A percentile compares a stretch with the other conserved stretches of the same genome.
Evolutionary conservation across 1,284 basidiomycete genomes (phyloP).

Genomic region (Cryptococcus wingfieldii): DNA sequence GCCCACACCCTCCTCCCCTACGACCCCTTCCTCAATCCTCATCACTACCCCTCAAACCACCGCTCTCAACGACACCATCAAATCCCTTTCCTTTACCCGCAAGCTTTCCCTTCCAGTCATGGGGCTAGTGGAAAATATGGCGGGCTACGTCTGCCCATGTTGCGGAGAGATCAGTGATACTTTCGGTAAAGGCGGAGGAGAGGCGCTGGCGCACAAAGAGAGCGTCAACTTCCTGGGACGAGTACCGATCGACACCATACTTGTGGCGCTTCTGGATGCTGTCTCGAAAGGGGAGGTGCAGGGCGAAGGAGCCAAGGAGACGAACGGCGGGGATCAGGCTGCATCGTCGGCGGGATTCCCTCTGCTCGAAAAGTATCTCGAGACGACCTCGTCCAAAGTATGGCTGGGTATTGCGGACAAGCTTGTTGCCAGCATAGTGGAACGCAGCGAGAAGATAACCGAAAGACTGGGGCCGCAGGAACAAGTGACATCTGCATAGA

Average conservation of each 20-base stretch:
- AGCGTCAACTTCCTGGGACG: constrained; percentile 76
- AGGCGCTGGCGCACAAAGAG: constrained; percentile 75
- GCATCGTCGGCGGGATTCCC: constrained; percentile 26
- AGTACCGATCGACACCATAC: constrained; percentile 87
- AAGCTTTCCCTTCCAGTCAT: constrained; percentile 82
- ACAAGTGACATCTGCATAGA: too few relatives aligned
- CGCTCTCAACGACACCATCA: constrained; percentile 89
- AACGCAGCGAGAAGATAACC: constrained; percentile 11
- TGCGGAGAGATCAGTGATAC: constrained; percentile 90
- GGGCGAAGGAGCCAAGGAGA: constrained; percentile 15
- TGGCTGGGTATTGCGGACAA: constrained; percentile 43
- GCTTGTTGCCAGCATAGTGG: constrained; percentile 31
- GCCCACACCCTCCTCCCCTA: constrained; percentile 49
- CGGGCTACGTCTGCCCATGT: constrained; percentile 94
- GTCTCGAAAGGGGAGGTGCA: constrained; percentile 50
- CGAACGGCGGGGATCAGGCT: background rate
- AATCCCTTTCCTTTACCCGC: constrained; percentile 91
- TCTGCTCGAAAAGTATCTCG: constrained; percentile 46
- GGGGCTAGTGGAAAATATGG: constrained; percentile 98
- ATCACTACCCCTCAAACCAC: constrained; percentile 98
- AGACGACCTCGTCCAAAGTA: constrained; percentile 46
- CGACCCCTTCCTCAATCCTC: constrained; percentile 68
- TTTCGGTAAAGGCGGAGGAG: constrained; percentile 91
- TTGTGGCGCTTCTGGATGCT: constrained; percentile 82
- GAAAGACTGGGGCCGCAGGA: background rate